Base-by-base conservation (phyloP, 257 asterid species). In the Ehretia macrophylla region DNA sequence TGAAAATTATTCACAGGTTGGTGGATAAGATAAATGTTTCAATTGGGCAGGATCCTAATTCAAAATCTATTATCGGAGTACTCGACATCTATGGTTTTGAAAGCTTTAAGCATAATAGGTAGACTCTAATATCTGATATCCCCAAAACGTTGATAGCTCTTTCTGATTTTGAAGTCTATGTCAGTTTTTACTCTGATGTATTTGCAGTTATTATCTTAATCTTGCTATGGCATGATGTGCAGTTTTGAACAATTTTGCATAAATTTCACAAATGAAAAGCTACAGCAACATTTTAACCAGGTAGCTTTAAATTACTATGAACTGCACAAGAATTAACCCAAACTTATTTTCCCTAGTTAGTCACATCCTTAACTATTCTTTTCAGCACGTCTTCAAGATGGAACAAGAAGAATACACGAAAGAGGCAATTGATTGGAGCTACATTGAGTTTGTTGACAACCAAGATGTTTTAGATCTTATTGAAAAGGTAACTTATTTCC, bases 201-300 rank as follows among this genome's bases (percentile, higher is more conserved):
- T 64, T 68, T 53, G 57, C 39, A 53, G 23, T 62, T 71, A 65
- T 56, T 67, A 64, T 64, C 45, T 58, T 74, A 22, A 73, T 64
- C 63, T 55, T 65, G 65, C 64, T 32, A 67, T 74, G 55, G 69
- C 53, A 56, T 50, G 44, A 71, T 55, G 16, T 82, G 88, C 88
- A 91, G 98, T 79, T 88, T 91, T 69, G 98, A 91, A 77, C 98
- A 91, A 74, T 91, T 91, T 69, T 91, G 98, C 86, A 91, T 91
- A 70, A 91, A 91, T 66, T 91, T 80, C 69, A 91, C 98, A 14
- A 91, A 91, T 64, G 98, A 91, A 85, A 91, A 91, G 85, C 81
- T 91, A 70, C 98, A 91, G 60, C 98, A 91, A 65, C 98, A 91
- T 69, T 91, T 91, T 82, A 91, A 91, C 77, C 98, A 91, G 98